Evolutionary conservation across 306 rosid species (phyloP).

Genomic region (Phaseolus lunatus): DNA sequence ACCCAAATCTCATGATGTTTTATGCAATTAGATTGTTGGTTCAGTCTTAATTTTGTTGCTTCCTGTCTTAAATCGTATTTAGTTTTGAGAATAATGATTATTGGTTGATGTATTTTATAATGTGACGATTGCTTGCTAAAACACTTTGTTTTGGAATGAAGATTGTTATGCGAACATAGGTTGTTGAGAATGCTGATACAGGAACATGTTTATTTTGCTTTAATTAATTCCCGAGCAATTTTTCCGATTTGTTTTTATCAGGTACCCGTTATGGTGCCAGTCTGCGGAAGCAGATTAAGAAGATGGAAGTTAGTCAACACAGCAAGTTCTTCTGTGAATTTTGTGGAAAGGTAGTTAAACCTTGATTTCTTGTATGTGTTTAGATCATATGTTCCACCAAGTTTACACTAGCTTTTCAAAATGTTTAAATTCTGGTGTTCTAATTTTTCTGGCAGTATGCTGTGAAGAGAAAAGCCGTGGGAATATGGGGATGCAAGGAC

Average conservation of each 20-base stretch:
- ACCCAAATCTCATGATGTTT: background rate
- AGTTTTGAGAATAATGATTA: background rate
- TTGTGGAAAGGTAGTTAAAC: constrained; percentile 74
- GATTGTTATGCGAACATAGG: background rate
- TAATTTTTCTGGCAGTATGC: constrained; percentile 51
- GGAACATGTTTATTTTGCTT: background rate
- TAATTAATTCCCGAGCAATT: background rate
- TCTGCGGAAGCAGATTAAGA: constrained; percentile 93
- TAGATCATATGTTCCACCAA: background rate
- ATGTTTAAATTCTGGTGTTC: background rate
- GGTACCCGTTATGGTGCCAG: constrained; percentile 95
- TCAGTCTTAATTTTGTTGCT: no score
- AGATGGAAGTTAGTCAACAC: constrained; percentile 96
- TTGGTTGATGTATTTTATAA: background rate
- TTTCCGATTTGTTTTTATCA: constrained; percentile 36
- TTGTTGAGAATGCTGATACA: background rate
- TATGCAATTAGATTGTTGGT: no score
- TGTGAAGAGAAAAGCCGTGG: constrained; percentile 60
- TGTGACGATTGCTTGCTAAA: background rate
- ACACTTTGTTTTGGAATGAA: background rate
- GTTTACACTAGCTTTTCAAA: background rate
- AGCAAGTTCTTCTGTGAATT: constrained; percentile 90
- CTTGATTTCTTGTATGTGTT: background rate
- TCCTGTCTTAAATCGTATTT: no score
- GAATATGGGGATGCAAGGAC: constrained; percentile 67